These are phyloP conservation scores for Erodium moschatum DNA, from an alignment of 441 rosid species.

Conservation along the genomic window DNA sequence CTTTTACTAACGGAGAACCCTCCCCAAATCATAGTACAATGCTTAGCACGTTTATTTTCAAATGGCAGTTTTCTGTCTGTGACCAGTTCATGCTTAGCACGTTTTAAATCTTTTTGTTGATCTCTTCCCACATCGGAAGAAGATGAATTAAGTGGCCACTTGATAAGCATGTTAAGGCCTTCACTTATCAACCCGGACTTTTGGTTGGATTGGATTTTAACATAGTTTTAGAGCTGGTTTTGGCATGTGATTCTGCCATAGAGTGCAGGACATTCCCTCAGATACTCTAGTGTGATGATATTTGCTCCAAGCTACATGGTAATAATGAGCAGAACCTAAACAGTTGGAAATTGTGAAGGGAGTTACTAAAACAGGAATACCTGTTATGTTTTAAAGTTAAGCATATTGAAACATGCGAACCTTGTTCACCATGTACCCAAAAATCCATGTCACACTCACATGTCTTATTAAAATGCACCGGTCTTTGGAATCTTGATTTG, in stretches of 20 bases:
- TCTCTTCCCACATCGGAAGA: no score
- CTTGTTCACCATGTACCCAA: neutral
- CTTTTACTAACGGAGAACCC: no score
- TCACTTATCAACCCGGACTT: no score
- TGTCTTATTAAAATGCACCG: neutral
- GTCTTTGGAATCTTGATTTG: neutral
- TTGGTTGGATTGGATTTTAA: no score
- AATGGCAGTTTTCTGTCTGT: neutral
- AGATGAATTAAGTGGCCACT: no score
- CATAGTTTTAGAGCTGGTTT: no score
- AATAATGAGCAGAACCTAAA: neutral
- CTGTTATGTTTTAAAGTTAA: neutral
- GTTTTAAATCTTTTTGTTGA: no score
- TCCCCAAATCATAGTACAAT: no score
- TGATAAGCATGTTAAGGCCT: no score
- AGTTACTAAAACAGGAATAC: neutral
- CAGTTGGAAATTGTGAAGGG: neutral
- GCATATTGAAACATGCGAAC: neutral
- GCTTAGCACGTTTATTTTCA: neutral
- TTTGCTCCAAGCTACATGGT: neutral
- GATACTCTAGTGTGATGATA: neutral
- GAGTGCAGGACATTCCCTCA: no score
- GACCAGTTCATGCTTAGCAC: no score
- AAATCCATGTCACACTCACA: neutral
- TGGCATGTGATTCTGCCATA: no score